A percentile compares a stretch with the other conserved stretches of the same genome.
Evolutionary conservation across 1,139 yeast genomes (phyloP).

Genomic region (Hansenula lynferdii): DNA sequence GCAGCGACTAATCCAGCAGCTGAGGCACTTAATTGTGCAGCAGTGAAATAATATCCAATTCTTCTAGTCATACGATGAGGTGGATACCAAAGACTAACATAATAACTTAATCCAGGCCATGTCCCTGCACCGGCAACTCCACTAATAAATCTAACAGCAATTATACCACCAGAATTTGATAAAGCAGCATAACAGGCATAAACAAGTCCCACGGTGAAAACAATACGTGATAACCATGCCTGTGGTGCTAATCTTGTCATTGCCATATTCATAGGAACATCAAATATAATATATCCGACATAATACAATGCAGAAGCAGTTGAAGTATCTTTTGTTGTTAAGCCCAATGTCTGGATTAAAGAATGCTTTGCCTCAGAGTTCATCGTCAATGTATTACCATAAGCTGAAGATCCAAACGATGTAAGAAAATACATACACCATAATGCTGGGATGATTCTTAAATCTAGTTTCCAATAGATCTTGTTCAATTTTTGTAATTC

Average conservation of each 20-base stretch:
- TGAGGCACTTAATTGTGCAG: conserved; percentile 85
- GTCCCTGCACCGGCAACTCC: conserved; percentile 88
- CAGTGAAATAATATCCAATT: conserved; percentile 86
- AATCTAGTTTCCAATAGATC: conserved; percentile 63
- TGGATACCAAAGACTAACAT: conserved; percentile 83
- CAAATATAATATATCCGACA: conserved; percentile 80
- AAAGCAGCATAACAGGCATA: conserved; percentile 69
- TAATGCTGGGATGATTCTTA: conserved; percentile 73
- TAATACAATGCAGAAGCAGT: conserved; percentile 79
- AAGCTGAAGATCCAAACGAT: conserved; percentile 73
- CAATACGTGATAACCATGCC: conserved; percentile 78
- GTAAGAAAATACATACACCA: conserved; percentile 79
- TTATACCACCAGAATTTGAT: conserved; percentile 48
- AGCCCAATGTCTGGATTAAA: conserved; percentile 43
- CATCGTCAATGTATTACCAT: conserved; percentile 82
- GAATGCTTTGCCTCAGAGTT: conserved; percentile 62
- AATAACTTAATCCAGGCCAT: conserved; percentile 92
- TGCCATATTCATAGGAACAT: conserved; percentile 79
- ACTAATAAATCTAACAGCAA: conserved; percentile 67
- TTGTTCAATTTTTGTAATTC: conserved; percentile 42
- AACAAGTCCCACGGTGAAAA: conserved; percentile 70
- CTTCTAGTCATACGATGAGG: conserved; percentile 70
- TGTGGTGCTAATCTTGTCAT: conserved; percentile 87
- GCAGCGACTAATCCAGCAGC: conserved; percentile 84
- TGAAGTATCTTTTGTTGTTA: conserved; percentile 55